Evolutionary conservation across 495 filamentous ascomycete species (phyloP), one percentile per base, ranked within the genome.

Genomic region (Jackrogersella multiformis): DNA sequence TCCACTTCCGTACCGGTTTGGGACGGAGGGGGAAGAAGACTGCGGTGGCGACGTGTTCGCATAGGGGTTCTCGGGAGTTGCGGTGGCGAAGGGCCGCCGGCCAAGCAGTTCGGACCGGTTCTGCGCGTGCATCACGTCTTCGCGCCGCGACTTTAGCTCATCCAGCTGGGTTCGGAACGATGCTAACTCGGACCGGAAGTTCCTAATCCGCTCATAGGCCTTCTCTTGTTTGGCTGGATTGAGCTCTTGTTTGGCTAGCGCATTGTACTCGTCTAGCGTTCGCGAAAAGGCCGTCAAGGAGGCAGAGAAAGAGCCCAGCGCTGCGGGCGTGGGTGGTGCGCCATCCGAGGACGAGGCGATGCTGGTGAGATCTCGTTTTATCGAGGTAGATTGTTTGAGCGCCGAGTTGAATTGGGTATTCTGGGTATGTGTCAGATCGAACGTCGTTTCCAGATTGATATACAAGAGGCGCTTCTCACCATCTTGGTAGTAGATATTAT

Each of bases 401-500:
- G 95, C 94, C 15, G 93, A 94, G 78, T 97, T 97, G 86, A 97
- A 97, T 64, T 94, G 86, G 13, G 92, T 92, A 77, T 97, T 97
- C 94, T 85, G 18, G 5, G 5, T 32, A 32, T n/a, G 34, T 1
- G 34, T 69, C 13, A 69, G 52, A 23, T 24, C 23, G 3, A n/a
- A n/a, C 7, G 26, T 9, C 6, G n/a, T 0, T 16, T 45, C 1
- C 32, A 55, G 12, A n/a, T 2, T 10, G 6, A 12, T 18, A n/a
- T 5, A 24, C 12, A 41, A 39, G 15, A 49, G 15, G 4, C 3
- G 8, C 10, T 36, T 28, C 51, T 63, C 28, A 68, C 64, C 64
- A 68, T 68, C 2, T 56, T 68, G 18, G 24, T 4, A 20, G 51
- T n/a, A 42, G 21, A 15, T 55, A 35, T 49, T 55, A 35, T 49